Base-by-base conservation (phyloP, 371 early-diverging fungal species). In the Actinomortierella ambigua region DNA sequence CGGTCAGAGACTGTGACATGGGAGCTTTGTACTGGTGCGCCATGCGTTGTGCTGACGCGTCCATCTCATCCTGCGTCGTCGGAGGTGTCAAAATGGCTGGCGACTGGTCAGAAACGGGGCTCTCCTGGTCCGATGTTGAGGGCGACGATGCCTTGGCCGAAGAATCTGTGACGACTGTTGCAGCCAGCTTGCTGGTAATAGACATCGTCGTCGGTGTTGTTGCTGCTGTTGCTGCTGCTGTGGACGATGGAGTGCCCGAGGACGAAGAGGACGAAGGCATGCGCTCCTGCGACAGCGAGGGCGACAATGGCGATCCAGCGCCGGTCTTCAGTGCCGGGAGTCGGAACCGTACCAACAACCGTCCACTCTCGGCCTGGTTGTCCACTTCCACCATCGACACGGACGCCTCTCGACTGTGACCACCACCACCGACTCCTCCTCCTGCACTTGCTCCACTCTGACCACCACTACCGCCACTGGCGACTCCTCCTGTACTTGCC, bases 341-440 rank as follows among this genome's bases (percentile, higher is more conserved):
- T 58, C 61, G 57, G 22, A 70, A 7, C 42, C 61, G 66, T 52
- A 73, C 53, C 55, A 73, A 13, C 2, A 57, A 53, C 8, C 55
- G 63, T 8, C 67, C 67, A 15, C 7, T 11, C 34, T 34, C 34
- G 7, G 34, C 7, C 34, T 34, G 34, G 11, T 34, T 34, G 34
- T 34, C 34, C 4, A 34, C 34, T 11, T 34, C 34, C 34, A 34
- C 34, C 34, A 34, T 34, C 11, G 34, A 34, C 34, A 34, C 7
- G 7, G 34, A 34, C 4, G 34, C 4, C 11, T 34, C 34, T 6
- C 34, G 34, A 11, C 34, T 34, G 34, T 34, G 34, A n/a, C n/a
- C n/a, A n/a, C n/a, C n/a, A 11, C 34, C 34, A 4, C 11, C 11
- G 34, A 11, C 11, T 4, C 7, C 34, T 34, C 34, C 34, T 6